Conservation (phyloP, 2,329 filamentous ascomycete genomes). For the Dryadomyces quercivorus region DNA sequence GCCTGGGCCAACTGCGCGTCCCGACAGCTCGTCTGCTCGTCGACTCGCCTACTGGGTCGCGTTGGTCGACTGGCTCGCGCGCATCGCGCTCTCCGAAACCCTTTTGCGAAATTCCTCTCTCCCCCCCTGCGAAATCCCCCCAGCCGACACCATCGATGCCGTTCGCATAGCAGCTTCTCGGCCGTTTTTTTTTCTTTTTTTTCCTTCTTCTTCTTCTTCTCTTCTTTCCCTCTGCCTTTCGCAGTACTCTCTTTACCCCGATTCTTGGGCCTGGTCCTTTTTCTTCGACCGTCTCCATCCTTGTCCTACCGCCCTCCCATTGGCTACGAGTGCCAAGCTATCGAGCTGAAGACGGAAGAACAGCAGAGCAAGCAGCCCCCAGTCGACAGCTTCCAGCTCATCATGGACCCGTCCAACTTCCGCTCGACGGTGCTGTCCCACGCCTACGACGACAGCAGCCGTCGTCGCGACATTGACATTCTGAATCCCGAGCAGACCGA, state of each 20-base stretch:
- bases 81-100: not conserved
- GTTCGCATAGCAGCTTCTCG: not conserved
- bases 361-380: not conserved
- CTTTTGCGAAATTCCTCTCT: not conserved
- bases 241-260: too few species aligned
- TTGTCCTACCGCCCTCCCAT: not conserved
- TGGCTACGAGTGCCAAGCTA: not conserved
- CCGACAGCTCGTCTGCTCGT: not conserved
- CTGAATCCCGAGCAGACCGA: slow-evolving; percentile 14
- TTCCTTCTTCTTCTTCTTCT: not conserved
- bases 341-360: not conserved
- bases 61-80: not conserved
- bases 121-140: not conserved
- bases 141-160: not conserved
- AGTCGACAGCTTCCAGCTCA: not conserved
- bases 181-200: not conserved
- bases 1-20: not conserved
- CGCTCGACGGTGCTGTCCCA: slow-evolving; percentile 37
- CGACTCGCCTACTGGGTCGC: not conserved
- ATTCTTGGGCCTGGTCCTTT: too few species aligned
- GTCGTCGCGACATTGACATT: slow-evolving; percentile 35
- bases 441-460: slow-evolving; percentile 26
- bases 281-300: too few species aligned
- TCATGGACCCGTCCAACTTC: slow-evolving; percentile 34
- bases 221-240: not conserved